Evolutionary conservation across 176 grass and related monocot genomes (phyloP).

Genomic region (Carex parvula): DNA sequence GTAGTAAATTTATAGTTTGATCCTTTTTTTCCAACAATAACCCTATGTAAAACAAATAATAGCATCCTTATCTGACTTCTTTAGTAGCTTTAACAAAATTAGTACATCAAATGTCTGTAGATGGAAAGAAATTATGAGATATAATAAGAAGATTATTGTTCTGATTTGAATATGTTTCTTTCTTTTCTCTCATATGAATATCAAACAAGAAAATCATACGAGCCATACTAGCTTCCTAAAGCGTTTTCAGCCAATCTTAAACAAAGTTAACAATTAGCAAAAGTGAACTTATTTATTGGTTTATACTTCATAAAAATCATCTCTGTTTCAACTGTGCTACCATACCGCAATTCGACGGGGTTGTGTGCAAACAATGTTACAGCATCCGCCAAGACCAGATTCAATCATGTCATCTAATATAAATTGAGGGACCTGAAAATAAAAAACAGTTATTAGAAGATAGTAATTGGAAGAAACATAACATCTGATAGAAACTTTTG

Average conservation of each 20-base stretch:
- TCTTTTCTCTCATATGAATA: neutral
- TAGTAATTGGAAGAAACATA: slow-evolving; percentile 19
- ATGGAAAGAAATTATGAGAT: neutral
- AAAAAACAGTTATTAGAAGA: slow-evolving; percentile 19
- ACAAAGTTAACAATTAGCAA: neutral
- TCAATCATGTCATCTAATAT: slow-evolving; percentile 98
- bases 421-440: slow-evolving; percentile 82
- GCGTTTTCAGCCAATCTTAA: neutral
- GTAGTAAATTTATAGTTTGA: neutral
- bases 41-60: neutral
- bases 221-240: neutral
- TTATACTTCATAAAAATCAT: neutral
- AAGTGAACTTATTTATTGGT: slow-evolving; percentile 1
- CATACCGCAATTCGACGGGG: slow-evolving; percentile 86
- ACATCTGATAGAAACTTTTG: slow-evolving; percentile 8
- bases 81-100: neutral
- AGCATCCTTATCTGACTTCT: neutral
- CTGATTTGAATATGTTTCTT: neutral
- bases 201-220: neutral
- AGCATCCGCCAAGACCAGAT: slow-evolving; percentile 71
- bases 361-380: slow-evolving; percentile 92
- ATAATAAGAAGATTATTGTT: neutral
- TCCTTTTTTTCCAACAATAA: neutral
- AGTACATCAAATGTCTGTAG: neutral
- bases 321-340: neutral